These are phyloP conservation scores for Eucalyptus virginea DNA, from an alignment of 345 rosid species.

Conservation along the genomic window DNA sequence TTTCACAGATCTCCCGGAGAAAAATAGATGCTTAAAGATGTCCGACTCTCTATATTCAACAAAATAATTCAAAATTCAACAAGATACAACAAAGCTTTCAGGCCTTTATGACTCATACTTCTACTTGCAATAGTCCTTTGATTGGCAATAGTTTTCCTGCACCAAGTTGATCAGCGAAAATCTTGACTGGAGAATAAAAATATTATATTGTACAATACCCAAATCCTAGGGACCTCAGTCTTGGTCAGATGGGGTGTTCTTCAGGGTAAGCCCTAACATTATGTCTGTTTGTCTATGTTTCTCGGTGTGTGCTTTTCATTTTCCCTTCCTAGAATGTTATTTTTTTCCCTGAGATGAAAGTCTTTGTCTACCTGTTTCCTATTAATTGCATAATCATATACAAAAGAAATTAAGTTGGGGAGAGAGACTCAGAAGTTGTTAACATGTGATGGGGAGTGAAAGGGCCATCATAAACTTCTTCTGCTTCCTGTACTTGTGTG, in stretches of 20 bases:
- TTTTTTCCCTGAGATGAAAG: not conserved
- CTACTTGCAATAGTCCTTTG: not conserved
- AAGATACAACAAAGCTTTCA: not conserved
- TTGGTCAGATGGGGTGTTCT: not conserved
- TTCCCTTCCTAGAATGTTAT: not conserved
- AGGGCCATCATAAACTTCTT: not conserved
- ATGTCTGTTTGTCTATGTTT: not conserved
- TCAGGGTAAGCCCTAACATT: not conserved
- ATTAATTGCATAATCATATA: not conserved
- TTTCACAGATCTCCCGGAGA: not conserved
- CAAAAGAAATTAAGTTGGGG: not conserved
- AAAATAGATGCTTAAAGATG: not conserved
- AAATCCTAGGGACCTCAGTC: not conserved
- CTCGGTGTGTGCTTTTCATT: not conserved
- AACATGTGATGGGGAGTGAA: not conserved
- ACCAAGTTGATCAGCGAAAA: not conserved
- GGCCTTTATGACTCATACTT: not conserved
- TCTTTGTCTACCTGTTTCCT: not conserved
- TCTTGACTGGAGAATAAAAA: not conserved
- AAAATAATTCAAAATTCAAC: not conserved
- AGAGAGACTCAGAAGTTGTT: not conserved
- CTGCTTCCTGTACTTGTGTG: not conserved
- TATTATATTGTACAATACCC: not conserved
- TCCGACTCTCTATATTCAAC: not conserved
- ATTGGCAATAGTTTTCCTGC: not conserved